Evolutionary conservation across 2,329 filamentous ascomycete genomes (phyloP), one percentile per base, ranked within the genome.

Genomic region (Fusarium cicatricum): DNA sequence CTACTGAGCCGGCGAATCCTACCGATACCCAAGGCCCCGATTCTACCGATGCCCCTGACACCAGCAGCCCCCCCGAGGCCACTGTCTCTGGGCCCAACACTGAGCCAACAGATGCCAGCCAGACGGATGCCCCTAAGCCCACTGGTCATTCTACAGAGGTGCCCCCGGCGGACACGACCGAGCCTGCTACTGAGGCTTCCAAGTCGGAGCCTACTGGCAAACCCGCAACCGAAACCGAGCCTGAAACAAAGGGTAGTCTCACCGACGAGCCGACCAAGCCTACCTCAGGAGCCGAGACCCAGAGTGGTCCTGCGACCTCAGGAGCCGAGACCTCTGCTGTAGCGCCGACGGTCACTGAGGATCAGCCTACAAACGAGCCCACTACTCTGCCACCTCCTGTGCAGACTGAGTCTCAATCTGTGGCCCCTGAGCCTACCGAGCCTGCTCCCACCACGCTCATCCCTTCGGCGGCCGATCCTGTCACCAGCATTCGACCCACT

Each of bases 401-500:
- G 21, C 43, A 61, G 11, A 55, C 54, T 17, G 46, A 46, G 32
- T 16, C 42, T 17, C 29, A 46, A 26, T 43, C 56, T 4, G 17
- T 51, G 12, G 12, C 52, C 1, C 12, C 52, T 1, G 40, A 55
- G 41, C 40, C 40, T 19, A 45, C 55, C 23, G 19, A 33, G 11
- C 36, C 62, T 11, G 41, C 53, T 17, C 60, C 66, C 15, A 71
- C 65, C 14, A 60, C 58, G 4, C 56, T 62, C 7, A 44, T 66
- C 10, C 56, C 64, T 15, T 44, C 66, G 9, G 54, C 60, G 32
- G 55, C 33, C 15, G 59, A 64, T 21, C 66, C 64, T 15, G 58
- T 75, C 23, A 81, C 78, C 4, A 80, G 75, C 67, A 70, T 80
- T 58, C 66, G 73, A 26, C 69, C 76, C 8, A 79, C 76, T 21